Base-by-base conservation (phyloP, 1,139 yeast species). In the Candida albicans region DNA sequence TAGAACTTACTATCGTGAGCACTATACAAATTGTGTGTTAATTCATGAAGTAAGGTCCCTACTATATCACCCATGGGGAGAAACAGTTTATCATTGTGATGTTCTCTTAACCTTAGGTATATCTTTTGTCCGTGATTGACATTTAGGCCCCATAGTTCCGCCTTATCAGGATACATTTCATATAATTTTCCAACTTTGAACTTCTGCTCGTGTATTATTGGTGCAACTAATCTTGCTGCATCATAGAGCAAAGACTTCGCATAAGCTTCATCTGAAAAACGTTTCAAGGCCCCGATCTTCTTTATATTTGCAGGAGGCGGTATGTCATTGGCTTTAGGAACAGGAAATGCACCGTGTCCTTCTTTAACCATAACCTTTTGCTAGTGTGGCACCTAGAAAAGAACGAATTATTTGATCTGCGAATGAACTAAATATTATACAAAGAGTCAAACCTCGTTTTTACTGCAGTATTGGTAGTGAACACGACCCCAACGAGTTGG, bases 21-120 rank as follows among this genome's bases (percentile, higher is more conserved):
- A 0, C 96, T 96, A 55, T 70, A 70, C 26, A 74, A 58, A 60
- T 89, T 91, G 58, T 93, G 99, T 1, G 90, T 79, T 37, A 93
- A 68, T 60, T 93, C 99, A 61, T 93, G 99, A 9, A 93, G 68
- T 80, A 90, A 78, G 0, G 96, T 89, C 0, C 91, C 96, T 12
- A 91, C 59, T 2, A 90, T 65, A 42, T 82, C 84, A 11, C 83
- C 79, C 62, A 85, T 67, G 0, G 91, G 84, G 24, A 82, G 64
- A 58, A 91, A 90, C 63, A 65, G 67, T 27, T 67, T 56, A 32
- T 77, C 79, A 56, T 85, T 79, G 22, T 70, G 62, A 15, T 81
- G 78, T 35, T 77, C 77, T 44, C 98, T 68, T 38, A 93, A 68
- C 45, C 98, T 64, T 9, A 93, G 57, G 61, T 86, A 75, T 15